A percentile compares a stretch with the other conserved stretches of the same genome.
phyloP scores from a whole-genome alignment of 352 stramenopile genomes.

The Phytophthora podocarpi region DNA sequence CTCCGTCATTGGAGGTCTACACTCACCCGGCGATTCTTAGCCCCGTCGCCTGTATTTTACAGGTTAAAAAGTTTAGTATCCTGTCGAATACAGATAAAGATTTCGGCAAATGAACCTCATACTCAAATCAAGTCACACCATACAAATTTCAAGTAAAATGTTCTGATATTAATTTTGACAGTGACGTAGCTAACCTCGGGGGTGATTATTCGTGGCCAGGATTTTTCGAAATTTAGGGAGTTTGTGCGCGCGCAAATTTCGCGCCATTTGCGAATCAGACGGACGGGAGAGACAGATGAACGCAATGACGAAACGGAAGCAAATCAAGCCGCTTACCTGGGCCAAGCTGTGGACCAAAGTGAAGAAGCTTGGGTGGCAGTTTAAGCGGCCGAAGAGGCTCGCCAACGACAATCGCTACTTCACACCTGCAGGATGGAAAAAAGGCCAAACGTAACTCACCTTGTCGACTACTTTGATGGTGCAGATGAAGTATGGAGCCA shows the following conservation, averaged over 20 bases:
- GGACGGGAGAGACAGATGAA: neutral
- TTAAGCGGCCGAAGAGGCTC: slow-evolving; percentile 3
- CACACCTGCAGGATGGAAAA: neutral
- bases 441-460: slow-evolving; percentile 1
- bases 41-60: too few relatives aligned
- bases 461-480: slow-evolving; percentile 8
- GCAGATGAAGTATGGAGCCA: slow-evolving; percentile 12
- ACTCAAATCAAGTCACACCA: neutral
- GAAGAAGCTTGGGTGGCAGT: slow-evolving; percentile 8
- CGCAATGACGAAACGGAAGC: neutral
- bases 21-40: too few relatives aligned
- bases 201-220: too few relatives aligned
- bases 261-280: slow-evolving; percentile 9
- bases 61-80: too few relatives aligned
- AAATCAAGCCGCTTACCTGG: slow-evolving; percentile 1
- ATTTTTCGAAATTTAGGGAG: too few relatives aligned
- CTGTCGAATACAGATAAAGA: neutral
- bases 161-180: neutral
- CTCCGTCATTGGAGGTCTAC: too few relatives aligned
- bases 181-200: neutral
- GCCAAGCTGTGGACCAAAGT: slow-evolving; percentile 5
- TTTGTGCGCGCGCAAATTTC: slow-evolving; percentile 4
- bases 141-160: neutral
- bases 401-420: slow-evolving; percentile 1
- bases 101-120: neutral